Evolutionary conservation across 1,139 yeast genomes (phyloP), one percentile per base, ranked within the genome.

Genomic region (Blastobotrys petasosporus): DNA sequence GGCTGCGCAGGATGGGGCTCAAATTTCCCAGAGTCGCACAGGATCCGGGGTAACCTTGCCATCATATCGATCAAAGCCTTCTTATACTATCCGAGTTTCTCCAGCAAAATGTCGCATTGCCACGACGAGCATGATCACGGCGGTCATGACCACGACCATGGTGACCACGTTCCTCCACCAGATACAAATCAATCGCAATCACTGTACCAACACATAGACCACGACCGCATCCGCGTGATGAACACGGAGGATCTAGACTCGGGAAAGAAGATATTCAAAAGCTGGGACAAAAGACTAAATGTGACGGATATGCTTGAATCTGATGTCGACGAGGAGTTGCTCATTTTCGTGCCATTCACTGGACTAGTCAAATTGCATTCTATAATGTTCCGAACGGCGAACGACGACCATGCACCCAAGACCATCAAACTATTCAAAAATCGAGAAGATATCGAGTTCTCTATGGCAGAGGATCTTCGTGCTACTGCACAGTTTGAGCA

Each of bases 281-380:
- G 82, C 3, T 85, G 87, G 72, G 71, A 73, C 35, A 64, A 73
- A 32, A 62, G 74, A 2, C 62, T 67, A 13, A 69, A 64, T 8
- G 62, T 62, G 1, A 67, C 66, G 2, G 23, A 75, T 8, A 71
- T 71, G 33, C 67, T 88, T 32, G 76, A 75, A 57, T 80, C 90
- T 1, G 97, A 90, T 61, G 80, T 85, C 3, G 97, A 92, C 60
- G 78, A 82, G 49, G 96, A 90, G 61, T 54, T 90, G 58, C 75
- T 90, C 39, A 59, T 90, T 29, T 76, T 78, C 51, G 76, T 92
- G 28, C 97, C 95, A 56, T 90, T 87, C 55, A 80, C 83, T 13
- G 86, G 86, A 0, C 69, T 76, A 31, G 90, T 85, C 39, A 85
- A 84, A 61, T 66, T 90, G 38, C 85, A 77, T 60, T 84, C 95